Percentiles rank a stretch among this genome's conserved stretches.
Evolutionary conservation across 129 eudicot genomes (phyloP).

Genomic region (Apium graveolens): DNA sequence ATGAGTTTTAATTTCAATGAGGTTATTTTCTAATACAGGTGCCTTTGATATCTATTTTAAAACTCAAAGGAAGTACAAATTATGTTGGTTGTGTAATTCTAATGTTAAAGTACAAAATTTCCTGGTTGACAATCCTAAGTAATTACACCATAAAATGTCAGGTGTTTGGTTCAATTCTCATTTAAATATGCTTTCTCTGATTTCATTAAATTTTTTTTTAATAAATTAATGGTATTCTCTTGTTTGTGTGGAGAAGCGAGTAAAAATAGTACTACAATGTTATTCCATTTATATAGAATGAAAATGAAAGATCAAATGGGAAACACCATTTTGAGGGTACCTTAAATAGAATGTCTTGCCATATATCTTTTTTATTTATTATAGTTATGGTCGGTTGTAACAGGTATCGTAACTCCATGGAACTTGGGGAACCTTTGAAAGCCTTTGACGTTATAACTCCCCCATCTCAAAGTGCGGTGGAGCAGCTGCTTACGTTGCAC

Average conservation of each 20-base stretch:
- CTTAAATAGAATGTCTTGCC: background rate
- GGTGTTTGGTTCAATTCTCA: background rate
- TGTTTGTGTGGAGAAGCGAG: background rate
- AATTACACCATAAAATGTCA: background rate
- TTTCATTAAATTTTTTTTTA: background rate
- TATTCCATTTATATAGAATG: background rate
- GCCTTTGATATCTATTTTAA: too few relatives aligned
- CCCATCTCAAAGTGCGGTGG: conserved; percentile 42
- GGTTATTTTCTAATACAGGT: too few relatives aligned
- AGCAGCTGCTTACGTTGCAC: conserved; percentile 48
- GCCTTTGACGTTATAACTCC: conserved; percentile 36
- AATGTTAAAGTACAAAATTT: background rate
- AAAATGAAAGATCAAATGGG: background rate
- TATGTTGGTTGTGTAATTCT: too few relatives aligned
- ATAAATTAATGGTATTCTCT: background rate
- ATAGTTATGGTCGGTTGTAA: too few relatives aligned
- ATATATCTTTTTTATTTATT: too few relatives aligned
- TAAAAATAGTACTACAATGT: background rate
- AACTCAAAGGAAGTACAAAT: too few relatives aligned
- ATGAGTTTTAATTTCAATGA: too few relatives aligned
- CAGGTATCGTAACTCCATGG: too few relatives aligned
- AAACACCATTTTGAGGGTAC: background rate
- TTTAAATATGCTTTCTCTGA: background rate
- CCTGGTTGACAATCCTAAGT: background rate
- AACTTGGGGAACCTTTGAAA: too few relatives aligned